Percentiles rank a stretch among this genome's conserved stretches.
These are phyloP conservation scores for Phytophthora hybrid DNA, from an alignment of 352 stramenopile genomes.

Conservation along the genomic window DNA sequence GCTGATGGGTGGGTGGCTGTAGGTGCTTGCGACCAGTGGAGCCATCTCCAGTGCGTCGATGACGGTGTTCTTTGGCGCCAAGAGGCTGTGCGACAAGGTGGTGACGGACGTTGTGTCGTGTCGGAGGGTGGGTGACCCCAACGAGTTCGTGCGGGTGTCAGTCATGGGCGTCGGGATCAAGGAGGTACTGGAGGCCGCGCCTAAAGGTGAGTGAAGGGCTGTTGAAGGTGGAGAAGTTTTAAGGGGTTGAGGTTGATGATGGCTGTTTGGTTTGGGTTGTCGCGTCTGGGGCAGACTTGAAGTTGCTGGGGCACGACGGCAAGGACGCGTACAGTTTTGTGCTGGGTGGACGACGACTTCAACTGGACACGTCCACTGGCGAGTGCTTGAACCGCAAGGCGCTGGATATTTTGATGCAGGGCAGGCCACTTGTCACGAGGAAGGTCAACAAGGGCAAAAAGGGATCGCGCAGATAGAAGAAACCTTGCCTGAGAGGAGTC, in stretches of 20 bases:
- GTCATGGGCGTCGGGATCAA: slow-evolving; percentile 55
- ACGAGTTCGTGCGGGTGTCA: slow-evolving; percentile 68
- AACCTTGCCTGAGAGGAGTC: no score
- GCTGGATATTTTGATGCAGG: slow-evolving; percentile 75
- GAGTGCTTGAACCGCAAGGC: slow-evolving; percentile 67
- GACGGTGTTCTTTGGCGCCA: slow-evolving; percentile 76
- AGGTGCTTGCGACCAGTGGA: slow-evolving; percentile 60
- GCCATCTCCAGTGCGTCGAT: slow-evolving; percentile 74
- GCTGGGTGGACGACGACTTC: slow-evolving; percentile 56
- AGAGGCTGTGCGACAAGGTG: slow-evolving; percentile 72
- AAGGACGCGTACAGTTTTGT: slow-evolving; percentile 71
- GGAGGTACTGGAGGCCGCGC: slow-evolving; percentile 55
- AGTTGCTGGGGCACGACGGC: slow-evolving; percentile 60
- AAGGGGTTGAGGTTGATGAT: no score
- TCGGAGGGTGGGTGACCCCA: slow-evolving; percentile 64
- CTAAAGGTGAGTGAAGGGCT: slow-evolving; percentile 42
- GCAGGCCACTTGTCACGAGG: slow-evolving; percentile 73
- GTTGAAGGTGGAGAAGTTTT: not conserved
- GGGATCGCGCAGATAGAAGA: slow-evolving; percentile 25
- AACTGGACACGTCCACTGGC: slow-evolving; percentile 63
- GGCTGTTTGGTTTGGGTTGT: slow-evolving; percentile 5
- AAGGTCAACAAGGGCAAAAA: slow-evolving; percentile 77
- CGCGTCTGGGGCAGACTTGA: slow-evolving; percentile 50
- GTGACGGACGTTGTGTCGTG: slow-evolving; percentile 79
- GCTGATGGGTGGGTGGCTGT: slow-evolving; percentile 17